A percentile compares a stretch with the other conserved stretches of the same genome.
Evolutionary conservation across 2,329 filamentous ascomycete species (phyloP).

Genomic region (Monosporascus sp.): DNA sequence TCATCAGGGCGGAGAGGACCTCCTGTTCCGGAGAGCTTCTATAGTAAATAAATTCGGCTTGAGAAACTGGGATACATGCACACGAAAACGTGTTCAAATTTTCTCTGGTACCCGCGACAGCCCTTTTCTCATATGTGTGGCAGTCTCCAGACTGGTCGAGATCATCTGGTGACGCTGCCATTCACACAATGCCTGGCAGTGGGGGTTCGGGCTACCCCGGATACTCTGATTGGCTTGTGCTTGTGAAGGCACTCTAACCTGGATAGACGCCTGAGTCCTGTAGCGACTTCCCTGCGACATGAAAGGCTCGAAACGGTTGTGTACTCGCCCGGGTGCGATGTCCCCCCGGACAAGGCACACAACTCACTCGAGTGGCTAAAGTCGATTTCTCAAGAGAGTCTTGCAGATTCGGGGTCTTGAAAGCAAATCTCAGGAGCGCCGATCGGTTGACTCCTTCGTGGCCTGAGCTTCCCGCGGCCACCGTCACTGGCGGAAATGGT

Average conservation of each 20-base stretch:
- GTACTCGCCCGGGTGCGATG: neutral
- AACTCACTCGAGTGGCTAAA: neutral
- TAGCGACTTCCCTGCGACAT: neutral
- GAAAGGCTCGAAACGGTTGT: neutral
- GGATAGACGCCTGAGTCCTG: neutral
- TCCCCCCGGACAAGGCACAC: neutral
- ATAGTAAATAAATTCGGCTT: neutral
- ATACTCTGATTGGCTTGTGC: conserved; percentile 3
- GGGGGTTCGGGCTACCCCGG: conserved; percentile 8
- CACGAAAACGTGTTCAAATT: neutral
- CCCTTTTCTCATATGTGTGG: conserved; percentile 2
- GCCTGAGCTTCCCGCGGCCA: neutral
- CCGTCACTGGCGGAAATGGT: neutral
- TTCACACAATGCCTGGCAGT: conserved; percentile 2
- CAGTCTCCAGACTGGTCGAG: conserved; percentile 6
- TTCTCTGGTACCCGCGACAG: conserved; percentile 8
- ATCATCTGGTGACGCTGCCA: conserved; percentile 2
- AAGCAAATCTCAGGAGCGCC: neutral
- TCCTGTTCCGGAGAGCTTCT: neutral
- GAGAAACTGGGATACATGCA: neutral
- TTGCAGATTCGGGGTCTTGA: neutral
- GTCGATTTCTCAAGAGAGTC: neutral
- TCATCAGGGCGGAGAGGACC: neutral
- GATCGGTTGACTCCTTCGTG: neutral
- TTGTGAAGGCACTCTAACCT: neutral